Evolutionary conservation across 306 rosid species (phyloP), one percentile per base, ranked within the genome.

Genomic region (Elaeagnus macrophylla): DNA sequence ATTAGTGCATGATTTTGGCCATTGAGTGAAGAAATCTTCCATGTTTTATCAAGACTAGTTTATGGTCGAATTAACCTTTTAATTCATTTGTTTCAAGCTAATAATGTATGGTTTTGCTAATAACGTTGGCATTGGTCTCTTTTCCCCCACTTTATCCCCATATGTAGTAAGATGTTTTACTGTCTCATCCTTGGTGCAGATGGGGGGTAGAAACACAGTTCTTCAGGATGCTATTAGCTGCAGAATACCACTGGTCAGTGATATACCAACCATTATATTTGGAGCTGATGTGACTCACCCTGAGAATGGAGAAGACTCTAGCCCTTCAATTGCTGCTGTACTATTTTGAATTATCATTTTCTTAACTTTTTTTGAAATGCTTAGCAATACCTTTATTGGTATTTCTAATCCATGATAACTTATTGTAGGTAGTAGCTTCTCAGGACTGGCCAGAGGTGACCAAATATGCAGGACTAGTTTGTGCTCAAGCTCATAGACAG

Each of bases 381-480:
- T 25, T 5, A 25, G 4, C 32, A 25, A 25, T 2, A 25, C 32
- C 32, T 25, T 25, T 25, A 25, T 25, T 25, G 3, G 32, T 5
- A 1, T 25, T 25, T 3, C 32, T 25, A 25, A 25, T 25, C 32
- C 32, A 25, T 25, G 32, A 2, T 25, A 25, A 25, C 32, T 25
- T 25, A 25, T 46, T 52, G 53, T 74, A 85, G 95, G 90, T 85
- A 61, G 90, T 85, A 66, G 90, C 95, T 39, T 85, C 90, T 54
- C 95, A 82, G 67, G 95, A 85, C 66, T 85, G 95, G 95, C 95
- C 95, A 18, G 95, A 82, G 73, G 79, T 85, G 54, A 80, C 87
- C 25, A 85, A 80, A 50, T 82, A 85, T 71, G 90, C 90, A 19
- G 95, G 95, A 45, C 65, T 85, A 48, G 90, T 85, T 45, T 77